Base-by-base conservation (phyloP, 306 rosid species). In the Vigna reflexopilosa region DNA sequence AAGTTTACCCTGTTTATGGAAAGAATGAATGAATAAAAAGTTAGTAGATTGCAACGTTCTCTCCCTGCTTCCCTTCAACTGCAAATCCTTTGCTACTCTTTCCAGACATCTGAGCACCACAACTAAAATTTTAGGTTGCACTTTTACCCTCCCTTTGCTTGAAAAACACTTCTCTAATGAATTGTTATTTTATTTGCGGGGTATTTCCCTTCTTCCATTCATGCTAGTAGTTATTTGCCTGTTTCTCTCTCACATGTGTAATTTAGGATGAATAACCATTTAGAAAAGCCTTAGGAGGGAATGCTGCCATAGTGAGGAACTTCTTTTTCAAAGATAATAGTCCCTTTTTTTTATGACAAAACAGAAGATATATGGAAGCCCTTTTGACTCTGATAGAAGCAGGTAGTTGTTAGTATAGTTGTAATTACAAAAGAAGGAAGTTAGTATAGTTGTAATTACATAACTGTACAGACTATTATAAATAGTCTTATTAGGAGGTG, bases 251-350 rank as follows among this genome's bases (percentile, higher is more conserved):
- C 1, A 1, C n/a, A 8, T 54, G 38, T 54, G 51, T 32, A 36
- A 36, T 54, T 13, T 11, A 3, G 34, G 76, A 34, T 17, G 51
- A 54, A 19, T 71, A 7, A 20, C 38, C 38, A 55, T 38, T 36
- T 32, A 51, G 38, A 32, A 55, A 34, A 72, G 20, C 32, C 16
- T 28, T 20, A 19, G 13, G 62, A 56, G 32, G 66, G 42, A 72
- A 12, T 54, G 19, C 19, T 72, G 55, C 67, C 67, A n/a, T 56
- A 26, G 42, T 30, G 40, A 40, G 16, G 26, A 17, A 56, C 28
- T 61, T 57, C 22, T 14, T 73, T 57, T 15, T 19, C 12, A 14
- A 71, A 17, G 76, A 71, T 52, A 54, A 38, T 56, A 20, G n/a
- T 20, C 4, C 2, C 34, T 34, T 52, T 72, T 50, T 72, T 52